A percentile compares a stretch with the other conserved stretches of the same genome.
phyloP scores from a whole-genome alignment of 345 rosid species.

The Microcos paniculata region DNA sequence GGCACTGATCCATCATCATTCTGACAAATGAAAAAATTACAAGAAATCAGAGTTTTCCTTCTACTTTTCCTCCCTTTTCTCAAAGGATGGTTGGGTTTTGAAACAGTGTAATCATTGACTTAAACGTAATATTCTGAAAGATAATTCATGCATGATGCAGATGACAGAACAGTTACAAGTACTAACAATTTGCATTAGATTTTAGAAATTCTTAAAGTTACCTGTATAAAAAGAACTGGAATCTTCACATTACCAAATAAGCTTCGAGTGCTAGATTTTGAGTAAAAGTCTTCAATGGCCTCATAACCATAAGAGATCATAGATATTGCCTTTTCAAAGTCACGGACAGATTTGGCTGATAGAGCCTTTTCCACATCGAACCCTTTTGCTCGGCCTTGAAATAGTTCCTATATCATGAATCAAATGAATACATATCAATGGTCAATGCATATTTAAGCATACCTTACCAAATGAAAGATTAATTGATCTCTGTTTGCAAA shows the following conservation, averaged over 20 bases:
- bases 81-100: neutral
- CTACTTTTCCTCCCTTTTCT: neutral
- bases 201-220: conserved; percentile 21
- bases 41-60: conserved; percentile 20
- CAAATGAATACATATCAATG: neutral
- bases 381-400: conserved; percentile 78
- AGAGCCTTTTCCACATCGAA: conserved; percentile 86
- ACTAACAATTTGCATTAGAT: neutral
- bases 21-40: conserved; percentile 45
- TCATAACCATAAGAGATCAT: conserved; percentile 83
- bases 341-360: conserved; percentile 75
- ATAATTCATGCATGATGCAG: neutral
- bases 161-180: neutral
- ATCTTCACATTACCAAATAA: conserved; percentile 74
- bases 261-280: conserved; percentile 63
- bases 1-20: conserved; percentile 78
- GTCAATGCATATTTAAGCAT: conserved; percentile 9
- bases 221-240: conserved; percentile 96
- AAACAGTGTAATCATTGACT: neutral
- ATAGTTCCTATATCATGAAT: conserved; percentile 58
- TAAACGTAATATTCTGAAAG: neutral
- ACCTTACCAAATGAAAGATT: neutral
- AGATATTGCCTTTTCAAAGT: conserved; percentile 86
- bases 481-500: conserved; percentile 3
- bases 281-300: conserved; percentile 75